Percentiles rank a stretch among this genome's conserved stretches.
Conservation (phyloP, 2,329 filamentous ascomycete genomes). For the Colletotrichum chlorophyti region DNA sequence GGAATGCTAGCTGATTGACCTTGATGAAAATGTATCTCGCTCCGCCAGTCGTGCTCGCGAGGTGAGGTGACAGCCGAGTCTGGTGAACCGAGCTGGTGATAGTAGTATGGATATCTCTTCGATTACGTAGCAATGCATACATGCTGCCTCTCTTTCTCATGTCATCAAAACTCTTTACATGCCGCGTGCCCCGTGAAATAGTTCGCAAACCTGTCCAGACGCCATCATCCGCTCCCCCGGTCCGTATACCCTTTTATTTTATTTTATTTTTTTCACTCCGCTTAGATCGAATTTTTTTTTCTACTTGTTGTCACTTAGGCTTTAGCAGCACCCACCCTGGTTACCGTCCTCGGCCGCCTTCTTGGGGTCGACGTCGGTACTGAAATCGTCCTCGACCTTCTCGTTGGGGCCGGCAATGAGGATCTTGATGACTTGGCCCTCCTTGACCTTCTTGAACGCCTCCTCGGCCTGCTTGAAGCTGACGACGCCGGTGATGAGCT, state of each 20-base stretch:
- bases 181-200: conserved; percentile 17
- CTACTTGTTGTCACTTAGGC: no score
- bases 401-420: conserved; percentile 72
- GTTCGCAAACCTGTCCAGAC: conserved; percentile 15
- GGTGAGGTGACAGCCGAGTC: no score
- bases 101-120: no score
- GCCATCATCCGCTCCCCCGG: conserved; percentile 15
- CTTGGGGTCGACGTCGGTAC: conserved; percentile 22
- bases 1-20: no score
- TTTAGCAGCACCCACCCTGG: conserved; percentile 27
- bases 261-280: no score
- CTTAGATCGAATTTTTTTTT: not conserved
- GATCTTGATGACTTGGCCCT: conserved; percentile 78
- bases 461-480: conserved; percentile 82
- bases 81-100: no score
- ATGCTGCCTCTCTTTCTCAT: not conserved
- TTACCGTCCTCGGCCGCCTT: conserved; percentile 23
- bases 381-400: conserved; percentile 46
- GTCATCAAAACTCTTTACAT: conserved; percentile 9
- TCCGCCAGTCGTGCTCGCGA: no score
- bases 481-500: conserved; percentile 79
- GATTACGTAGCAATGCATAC: conserved; percentile 10
- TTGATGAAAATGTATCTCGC: no score
- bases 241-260: no score
- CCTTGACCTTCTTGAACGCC: conserved; percentile 87